Evolutionary conservation across 2,329 filamentous ascomycete species (phyloP).

Genomic region (Raffaelea arxii): DNA sequence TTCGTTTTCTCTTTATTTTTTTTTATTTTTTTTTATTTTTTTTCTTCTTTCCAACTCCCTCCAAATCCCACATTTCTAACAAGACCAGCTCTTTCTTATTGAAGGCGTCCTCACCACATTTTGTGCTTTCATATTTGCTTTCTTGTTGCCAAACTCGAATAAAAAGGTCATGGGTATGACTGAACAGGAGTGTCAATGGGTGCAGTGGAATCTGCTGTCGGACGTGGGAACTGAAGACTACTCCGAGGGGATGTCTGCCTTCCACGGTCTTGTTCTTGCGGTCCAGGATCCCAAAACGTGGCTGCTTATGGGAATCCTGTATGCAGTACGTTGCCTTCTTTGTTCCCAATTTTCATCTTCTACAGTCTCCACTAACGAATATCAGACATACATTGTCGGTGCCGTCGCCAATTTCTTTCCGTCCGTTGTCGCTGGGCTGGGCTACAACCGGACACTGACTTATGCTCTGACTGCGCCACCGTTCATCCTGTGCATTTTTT

Average conservation of each 20-base stretch:
- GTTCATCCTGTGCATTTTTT: constrained; percentile 20
- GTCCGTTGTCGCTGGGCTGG: constrained; percentile 31
- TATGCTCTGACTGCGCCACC: constrained; percentile 17
- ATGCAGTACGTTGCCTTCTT: constrained; percentile 11
- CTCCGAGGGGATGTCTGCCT: constrained; percentile 17
- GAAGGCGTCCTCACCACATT: neutral
- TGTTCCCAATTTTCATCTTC: neutral
- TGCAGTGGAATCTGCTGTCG: constrained; percentile 14
- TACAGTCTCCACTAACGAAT: too few relatives aligned
- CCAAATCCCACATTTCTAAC: too few relatives aligned
- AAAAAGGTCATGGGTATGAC: neutral
- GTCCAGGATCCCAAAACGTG: constrained; percentile 25
- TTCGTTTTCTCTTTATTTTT: neutral
- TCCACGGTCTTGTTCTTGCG: constrained; percentile 20
- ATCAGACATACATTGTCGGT: constrained; percentile 19
- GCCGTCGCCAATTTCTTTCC: constrained; percentile 20
- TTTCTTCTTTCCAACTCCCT: too few relatives aligned
- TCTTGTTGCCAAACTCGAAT: neutral
- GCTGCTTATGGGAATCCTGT: constrained; percentile 24
- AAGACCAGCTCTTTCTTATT: neutral
- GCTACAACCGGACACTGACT: constrained; percentile 26
- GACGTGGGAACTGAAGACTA: constrained; percentile 16
- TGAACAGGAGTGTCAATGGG: neutral
- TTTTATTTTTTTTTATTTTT: neutral
- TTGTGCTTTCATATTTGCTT: neutral